A percentile compares a stretch with the other conserved stretches of the same genome.
phyloP scores from a whole-genome alignment of 2,329 filamentous ascomycete genomes.

The Botrytis cinerea region DNA sequence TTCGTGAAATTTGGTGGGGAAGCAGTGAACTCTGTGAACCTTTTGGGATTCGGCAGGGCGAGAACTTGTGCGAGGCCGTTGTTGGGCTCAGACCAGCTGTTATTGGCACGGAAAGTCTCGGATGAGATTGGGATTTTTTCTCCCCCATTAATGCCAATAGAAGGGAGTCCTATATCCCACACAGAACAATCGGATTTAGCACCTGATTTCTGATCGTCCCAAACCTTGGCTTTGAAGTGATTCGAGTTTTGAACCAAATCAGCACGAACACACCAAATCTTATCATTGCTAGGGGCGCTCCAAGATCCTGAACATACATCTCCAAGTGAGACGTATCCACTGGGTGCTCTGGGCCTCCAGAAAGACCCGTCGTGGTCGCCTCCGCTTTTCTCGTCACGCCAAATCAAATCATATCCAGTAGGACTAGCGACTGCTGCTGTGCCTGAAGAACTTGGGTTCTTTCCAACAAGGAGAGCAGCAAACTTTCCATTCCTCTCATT shows the following conservation, averaged over 20 bases:
- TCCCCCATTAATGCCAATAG: neutral
- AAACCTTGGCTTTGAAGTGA: neutral
- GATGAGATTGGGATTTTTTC: neutral
- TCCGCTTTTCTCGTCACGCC: neutral
- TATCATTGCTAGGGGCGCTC: neutral
- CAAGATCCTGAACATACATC: neutral
- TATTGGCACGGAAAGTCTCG: neutral
- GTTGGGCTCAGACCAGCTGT: neutral
- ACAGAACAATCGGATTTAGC: neutral
- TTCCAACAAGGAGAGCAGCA: neutral
- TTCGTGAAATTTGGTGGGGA: neutral
- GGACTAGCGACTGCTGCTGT: constrained; percentile 5
- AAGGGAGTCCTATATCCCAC: neutral
- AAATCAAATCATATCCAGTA: neutral
- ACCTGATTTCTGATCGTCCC: neutral
- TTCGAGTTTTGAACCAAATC: neutral
- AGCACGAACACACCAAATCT: neutral
- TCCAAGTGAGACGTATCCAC: constrained; percentile 4
- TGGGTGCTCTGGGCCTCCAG: neutral
- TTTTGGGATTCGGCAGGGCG: neutral
- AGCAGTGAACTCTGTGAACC: neutral
- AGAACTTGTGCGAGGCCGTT: neutral
- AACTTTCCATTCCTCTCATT: neutral
- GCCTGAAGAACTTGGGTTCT: neutral
- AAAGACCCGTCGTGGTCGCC: neutral